Percentiles rank a stretch among this genome's conserved stretches.
These are phyloP conservation scores for Aspergillus haitiensis DNA, from an alignment of 495 filamentous ascomycete genomes.

Conservation along the genomic window DNA sequence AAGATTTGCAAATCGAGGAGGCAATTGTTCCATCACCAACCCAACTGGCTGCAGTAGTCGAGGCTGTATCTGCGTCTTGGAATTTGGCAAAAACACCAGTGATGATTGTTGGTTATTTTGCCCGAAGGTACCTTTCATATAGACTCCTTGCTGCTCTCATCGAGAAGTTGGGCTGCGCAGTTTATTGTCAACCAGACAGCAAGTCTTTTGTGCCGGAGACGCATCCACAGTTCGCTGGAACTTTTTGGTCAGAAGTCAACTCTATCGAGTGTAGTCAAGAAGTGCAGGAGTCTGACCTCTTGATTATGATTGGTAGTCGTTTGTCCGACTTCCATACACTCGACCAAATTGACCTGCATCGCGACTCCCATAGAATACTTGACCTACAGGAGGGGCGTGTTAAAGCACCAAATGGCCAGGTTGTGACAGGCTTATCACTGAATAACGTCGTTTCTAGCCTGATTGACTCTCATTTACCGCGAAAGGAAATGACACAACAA, in stretches of 20 bases:
- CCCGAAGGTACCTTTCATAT: background rate
- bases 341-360: background rate
- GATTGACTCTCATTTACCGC: background rate
- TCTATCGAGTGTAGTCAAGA: conserved; percentile 3
- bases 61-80: conserved; percentile 7
- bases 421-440: background rate
- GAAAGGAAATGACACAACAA: background rate
- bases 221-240: conserved; percentile 20
- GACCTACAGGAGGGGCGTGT: background rate
- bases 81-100: conserved; percentile 14
- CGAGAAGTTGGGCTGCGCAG: conserved; percentile 20
- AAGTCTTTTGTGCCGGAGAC: conserved; percentile 13
- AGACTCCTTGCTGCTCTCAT: conserved; percentile 7
- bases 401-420: background rate
- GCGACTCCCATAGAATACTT: conserved; percentile 7
- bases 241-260: conserved; percentile 12
- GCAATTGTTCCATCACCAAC: background rate
- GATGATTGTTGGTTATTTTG: conserved; percentile 16
- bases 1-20: background rate
- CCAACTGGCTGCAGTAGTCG: conserved; percentile 6
- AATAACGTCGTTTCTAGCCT: background rate
- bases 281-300: conserved; percentile 18
- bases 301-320: conserved; percentile 14
- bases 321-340: conserved; percentile 20
- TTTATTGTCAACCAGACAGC: conserved; percentile 22